Evolutionary conservation across 2,329 filamentous ascomycete species (phyloP).

Genomic region (Dactylellina sp.): DNA sequence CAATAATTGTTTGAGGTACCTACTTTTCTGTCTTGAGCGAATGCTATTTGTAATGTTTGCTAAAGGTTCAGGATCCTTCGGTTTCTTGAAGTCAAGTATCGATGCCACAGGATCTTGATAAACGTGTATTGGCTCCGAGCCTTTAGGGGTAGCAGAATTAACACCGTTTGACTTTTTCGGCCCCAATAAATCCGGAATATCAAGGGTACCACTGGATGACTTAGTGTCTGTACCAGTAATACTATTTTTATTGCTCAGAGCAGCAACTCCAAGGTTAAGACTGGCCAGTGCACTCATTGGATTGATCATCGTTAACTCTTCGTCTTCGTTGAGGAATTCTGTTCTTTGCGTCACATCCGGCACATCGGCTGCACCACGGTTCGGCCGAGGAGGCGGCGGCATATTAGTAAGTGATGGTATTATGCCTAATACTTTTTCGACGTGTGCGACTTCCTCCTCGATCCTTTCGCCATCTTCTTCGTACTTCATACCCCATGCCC

Average conservation of each 20-base stretch:
- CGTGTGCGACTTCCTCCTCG: slow-evolving; percentile 61
- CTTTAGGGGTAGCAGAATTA: slow-evolving; percentile 32
- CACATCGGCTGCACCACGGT: slow-evolving; percentile 41
- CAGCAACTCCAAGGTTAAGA: slow-evolving; percentile 28
- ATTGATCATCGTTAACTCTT: slow-evolving; percentile 60
- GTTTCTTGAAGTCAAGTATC: slow-evolving; percentile 15
- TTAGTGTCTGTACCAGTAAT: slow-evolving; percentile 34
- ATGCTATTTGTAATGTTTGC: slow-evolving; percentile 50
- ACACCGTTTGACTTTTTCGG: slow-evolving; percentile 41
- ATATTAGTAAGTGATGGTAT: slow-evolving; percentile 58
- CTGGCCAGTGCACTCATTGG: slow-evolving; percentile 56
- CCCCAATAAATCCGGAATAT: slow-evolving; percentile 49
- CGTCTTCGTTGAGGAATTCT: slow-evolving; percentile 58
- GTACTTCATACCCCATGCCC: slow-evolving; percentile 59
- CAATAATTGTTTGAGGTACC: not conserved
- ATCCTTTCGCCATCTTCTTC: slow-evolving; percentile 57
- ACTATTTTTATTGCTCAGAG: slow-evolving; percentile 15
- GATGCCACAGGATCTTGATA: slow-evolving; percentile 62
- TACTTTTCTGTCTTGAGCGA: slow-evolving; percentile 44
- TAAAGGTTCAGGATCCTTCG: slow-evolving; percentile 37
- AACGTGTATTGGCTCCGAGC: slow-evolving; percentile 58
- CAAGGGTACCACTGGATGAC: slow-evolving; percentile 26
- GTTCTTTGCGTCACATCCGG: slow-evolving; percentile 49
- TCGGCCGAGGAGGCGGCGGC: slow-evolving; percentile 56
- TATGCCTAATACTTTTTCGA: slow-evolving; percentile 60